Evolutionary conservation across 352 stramenopile species (phyloP), one percentile per base, ranked within the genome.

Genomic region (Globisporangium carolinianum): DNA sequence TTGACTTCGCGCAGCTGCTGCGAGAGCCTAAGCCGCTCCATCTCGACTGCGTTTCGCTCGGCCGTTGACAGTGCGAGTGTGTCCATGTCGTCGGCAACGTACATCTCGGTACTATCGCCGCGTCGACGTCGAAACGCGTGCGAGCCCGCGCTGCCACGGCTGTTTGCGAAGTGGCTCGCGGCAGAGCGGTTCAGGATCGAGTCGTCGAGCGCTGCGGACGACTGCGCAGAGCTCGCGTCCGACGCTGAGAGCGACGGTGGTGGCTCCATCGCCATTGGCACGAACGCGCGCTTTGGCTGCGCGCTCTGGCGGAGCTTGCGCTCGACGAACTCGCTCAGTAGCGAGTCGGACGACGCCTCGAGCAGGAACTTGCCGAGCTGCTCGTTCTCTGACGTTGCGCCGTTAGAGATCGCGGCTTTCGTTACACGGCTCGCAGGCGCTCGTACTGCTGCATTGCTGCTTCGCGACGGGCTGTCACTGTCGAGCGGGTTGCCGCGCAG

Each of bases 1-100:
- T 91, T 87, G 37, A 89, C 72, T 69, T 91, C 75, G 3, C 73
- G 78, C 24, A 91, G 72, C 37, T 73, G 72, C 52, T 89, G 80
- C 3, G 80, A 84, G 47, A 89, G 66, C 4, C 67, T 63, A 4
- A 87, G 66, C 51, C 86, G 89, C 57, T 88, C 78, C 18, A 87
- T 63, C 66, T 87, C 75, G 3, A 65, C 76, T 17, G 73, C 56
- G 47, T 88, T 88, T 35, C 63, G 74, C 50, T 88, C 67, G 5
- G 68, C 51, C 15, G 73, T 75, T 24, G 75, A 80, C 12, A 75
- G 60, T 0, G 47, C 46, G 32, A 38, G n/a, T 9, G 59, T 60
- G 2, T 62, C 37, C 47, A 32, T 47, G 63, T 12, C 14, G 56
- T 57, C 37, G 42, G 51, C 37, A 36, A 45, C 35, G 32, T 14